These are phyloP conservation scores for Lyophyllum decastes DNA, from an alignment of 768 basidiomycete species.

Conservation along the genomic window DNA sequence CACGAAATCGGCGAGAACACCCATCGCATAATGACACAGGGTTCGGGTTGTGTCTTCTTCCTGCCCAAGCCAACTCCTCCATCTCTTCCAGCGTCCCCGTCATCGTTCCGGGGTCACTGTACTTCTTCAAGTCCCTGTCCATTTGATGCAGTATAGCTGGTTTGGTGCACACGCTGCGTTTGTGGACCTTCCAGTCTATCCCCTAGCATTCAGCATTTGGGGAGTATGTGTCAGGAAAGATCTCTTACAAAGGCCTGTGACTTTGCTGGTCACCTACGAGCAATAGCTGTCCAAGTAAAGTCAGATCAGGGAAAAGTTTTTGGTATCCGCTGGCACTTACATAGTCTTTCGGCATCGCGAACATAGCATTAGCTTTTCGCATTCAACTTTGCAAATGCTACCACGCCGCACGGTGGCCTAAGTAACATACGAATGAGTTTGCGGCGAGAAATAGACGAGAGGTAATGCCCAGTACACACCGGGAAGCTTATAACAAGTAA, in stretches of 20 bases:
- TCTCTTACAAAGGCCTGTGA: neutral
- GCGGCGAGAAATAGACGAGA: too few species aligned
- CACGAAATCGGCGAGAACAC: slow-evolving; percentile 16
- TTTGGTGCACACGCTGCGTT: slow-evolving; percentile 20
- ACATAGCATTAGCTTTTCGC: slow-evolving; percentile 16
- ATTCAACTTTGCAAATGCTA: slow-evolving; percentile 18
- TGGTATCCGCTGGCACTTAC: neutral
- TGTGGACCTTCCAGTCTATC: slow-evolving; percentile 21
- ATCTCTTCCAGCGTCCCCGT: neutral
- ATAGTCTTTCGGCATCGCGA: slow-evolving; percentile 16
- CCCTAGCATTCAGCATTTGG: slow-evolving; percentile 16
- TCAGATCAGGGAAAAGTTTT: neutral
- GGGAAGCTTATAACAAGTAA: too few species aligned
- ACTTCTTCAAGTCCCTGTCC: slow-evolving; percentile 11
- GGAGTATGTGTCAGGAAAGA: neutral
- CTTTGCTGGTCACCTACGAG: neutral
- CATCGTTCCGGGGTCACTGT: slow-evolving; percentile 2
- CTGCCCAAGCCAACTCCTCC: slow-evolving; percentile 5
- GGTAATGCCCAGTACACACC: too few species aligned
- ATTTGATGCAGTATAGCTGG: slow-evolving; percentile 15
- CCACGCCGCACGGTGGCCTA: neutral
- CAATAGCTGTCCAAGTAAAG: neutral
- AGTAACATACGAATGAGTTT: neutral
- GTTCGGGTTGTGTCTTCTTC: slow-evolving; percentile 9
- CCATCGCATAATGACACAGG: slow-evolving; percentile 14